A percentile compares a stretch with the other conserved stretches of the same genome.
Conservation (phyloP, 2,329 filamentous ascomycete genomes). For the Aspergillus persii region DNA sequence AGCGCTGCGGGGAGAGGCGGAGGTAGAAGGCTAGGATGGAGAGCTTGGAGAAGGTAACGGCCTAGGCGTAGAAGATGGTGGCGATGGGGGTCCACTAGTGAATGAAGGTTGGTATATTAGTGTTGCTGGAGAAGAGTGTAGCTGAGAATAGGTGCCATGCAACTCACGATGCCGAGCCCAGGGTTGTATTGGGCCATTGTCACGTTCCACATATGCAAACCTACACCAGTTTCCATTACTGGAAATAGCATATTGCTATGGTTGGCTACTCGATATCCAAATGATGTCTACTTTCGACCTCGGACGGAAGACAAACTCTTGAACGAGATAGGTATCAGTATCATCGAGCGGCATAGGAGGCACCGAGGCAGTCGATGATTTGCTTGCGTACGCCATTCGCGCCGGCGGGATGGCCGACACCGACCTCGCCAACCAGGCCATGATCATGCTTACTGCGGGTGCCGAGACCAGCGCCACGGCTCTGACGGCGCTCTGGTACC, state of each 20-base stretch:
- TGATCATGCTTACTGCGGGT: neutral
- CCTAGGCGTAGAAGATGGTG: neutral
- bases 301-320: neutral
- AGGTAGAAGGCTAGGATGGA: slow-evolving; percentile 29
- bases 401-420: neutral
- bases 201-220: neutral
- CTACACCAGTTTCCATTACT: neutral
- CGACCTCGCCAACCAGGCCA: neutral
- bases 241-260: neutral
- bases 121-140: neutral
- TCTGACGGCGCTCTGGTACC: neutral
- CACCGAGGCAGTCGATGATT: neutral
- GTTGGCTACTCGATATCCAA: neutral
- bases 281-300: neutral
- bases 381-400: neutral
- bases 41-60: slow-evolving; percentile 18
- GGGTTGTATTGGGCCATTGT: neutral
- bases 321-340: neutral
- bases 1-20: slow-evolving; percentile 25
- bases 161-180: neutral
- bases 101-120: neutral
- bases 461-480: neutral
- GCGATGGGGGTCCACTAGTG: slow-evolving; percentile 9
- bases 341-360: too few species aligned
- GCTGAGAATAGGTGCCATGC: neutral